Evolutionary conservation across 768 basidiomycete species (phyloP).

Genomic region (Russula foetens): DNA sequence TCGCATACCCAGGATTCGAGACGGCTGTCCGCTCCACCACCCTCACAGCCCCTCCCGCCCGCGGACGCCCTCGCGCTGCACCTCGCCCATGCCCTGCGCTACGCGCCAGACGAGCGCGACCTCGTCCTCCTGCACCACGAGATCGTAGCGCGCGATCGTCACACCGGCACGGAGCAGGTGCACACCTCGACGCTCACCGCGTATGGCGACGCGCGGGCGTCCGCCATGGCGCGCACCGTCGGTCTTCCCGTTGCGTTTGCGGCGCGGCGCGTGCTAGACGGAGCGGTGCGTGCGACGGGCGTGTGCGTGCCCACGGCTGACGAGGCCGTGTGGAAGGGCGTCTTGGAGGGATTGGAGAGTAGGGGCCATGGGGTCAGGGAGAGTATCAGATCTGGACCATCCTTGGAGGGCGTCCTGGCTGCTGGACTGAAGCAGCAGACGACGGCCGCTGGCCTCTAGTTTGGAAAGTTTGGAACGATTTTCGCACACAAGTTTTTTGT

Average conservation of each 20-base stretch:
- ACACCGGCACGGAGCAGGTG: constrained; percentile 33
- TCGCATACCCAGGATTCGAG: constrained; percentile 31
- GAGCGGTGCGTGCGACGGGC: constrained; percentile 40
- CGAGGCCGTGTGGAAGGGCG: constrained; percentile 48
- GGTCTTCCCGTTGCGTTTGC: constrained; percentile 85
- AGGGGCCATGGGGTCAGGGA: constrained; percentile 37
- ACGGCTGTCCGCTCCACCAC: constrained; percentile 21
- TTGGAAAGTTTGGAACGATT: background rate
- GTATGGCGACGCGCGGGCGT: constrained; percentile 49
- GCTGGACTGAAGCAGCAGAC: constrained; percentile 11
- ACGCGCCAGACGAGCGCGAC: constrained; percentile 66
- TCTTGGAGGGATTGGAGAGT: constrained; percentile 53
- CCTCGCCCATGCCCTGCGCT: constrained; percentile 63
- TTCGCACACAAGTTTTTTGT: background rate
- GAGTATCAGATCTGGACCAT: constrained; percentile 32
- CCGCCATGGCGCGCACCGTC: constrained; percentile 89
- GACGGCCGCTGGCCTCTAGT: background rate
- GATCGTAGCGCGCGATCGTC: constrained; percentile 42
- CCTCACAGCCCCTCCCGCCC: constrained; percentile 34
- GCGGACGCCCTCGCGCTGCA: constrained; percentile 70
- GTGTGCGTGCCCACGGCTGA: constrained; percentile 62
- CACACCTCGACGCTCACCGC: constrained; percentile 60
- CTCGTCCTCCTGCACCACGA: constrained; percentile 85
- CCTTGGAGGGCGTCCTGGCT: constrained; percentile 30
- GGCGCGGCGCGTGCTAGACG: constrained; percentile 62